Conservation (phyloP, 805 yeast species). For the Danielia oregonensis region DNA sequence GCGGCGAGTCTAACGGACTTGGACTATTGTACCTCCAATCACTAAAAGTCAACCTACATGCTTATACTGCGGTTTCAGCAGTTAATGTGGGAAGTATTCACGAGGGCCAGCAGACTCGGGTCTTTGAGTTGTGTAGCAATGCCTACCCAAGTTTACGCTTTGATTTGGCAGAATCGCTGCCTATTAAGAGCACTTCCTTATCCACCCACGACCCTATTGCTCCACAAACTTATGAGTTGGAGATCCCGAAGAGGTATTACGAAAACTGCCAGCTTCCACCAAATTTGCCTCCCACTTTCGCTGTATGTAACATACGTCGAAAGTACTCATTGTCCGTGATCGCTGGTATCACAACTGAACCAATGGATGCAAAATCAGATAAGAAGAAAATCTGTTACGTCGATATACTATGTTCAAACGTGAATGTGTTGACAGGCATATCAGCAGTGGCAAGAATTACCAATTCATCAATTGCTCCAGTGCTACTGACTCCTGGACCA, state of each 20-base stretch:
- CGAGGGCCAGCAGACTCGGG: no score
- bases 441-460: no score
- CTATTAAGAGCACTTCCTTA: slow-evolving; percentile 22
- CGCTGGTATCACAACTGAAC: slow-evolving; percentile 23
- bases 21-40: slow-evolving; percentile 40
- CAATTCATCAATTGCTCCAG: no score
- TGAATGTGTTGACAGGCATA: slow-evolving; percentile 36
- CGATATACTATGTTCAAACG: slow-evolving; percentile 29
- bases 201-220: slow-evolving; percentile 12
- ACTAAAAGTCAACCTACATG: no score
- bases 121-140: slow-evolving; percentile 32
- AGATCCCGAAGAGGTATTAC: slow-evolving; percentile 39
- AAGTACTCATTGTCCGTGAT: slow-evolving; percentile 34
- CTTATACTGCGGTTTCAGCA: no score
- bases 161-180: slow-evolving; percentile 35
- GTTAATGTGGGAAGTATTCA: no score
- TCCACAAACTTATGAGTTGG: slow-evolving; percentile 34
- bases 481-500: no score
- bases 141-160: slow-evolving; percentile 31
- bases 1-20: slow-evolving; percentile 44
- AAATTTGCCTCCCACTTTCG: slow-evolving; percentile 50
- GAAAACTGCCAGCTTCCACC: slow-evolving; percentile 44
- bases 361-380: slow-evolving; percentile 5
- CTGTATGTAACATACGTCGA: slow-evolving; percentile 52
- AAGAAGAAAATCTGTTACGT: slow-evolving; percentile 25